These are phyloP conservation scores for Hypoxylon rickii DNA, from an alignment of 495 filamentous ascomycete species.

Conservation along the genomic window DNA sequence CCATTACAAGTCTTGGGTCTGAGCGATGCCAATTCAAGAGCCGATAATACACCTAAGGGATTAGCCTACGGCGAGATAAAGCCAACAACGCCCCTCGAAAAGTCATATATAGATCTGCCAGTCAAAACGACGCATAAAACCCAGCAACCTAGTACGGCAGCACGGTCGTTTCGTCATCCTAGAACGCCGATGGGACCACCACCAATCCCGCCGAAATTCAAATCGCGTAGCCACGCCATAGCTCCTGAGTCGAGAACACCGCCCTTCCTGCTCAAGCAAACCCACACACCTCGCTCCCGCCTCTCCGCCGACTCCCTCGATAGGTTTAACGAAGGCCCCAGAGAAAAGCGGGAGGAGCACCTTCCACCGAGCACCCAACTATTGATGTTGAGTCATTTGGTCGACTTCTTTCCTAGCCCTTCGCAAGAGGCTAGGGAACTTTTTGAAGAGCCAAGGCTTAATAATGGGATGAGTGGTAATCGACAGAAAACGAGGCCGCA, in stretches of 20 bases:
- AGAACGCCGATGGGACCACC: slow-evolving; percentile 30
- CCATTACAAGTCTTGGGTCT: slow-evolving; percentile 4
- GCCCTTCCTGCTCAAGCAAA: slow-evolving; percentile 23
- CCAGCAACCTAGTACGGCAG: neutral
- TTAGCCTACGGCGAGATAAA: neutral
- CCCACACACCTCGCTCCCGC: slow-evolving; percentile 4
- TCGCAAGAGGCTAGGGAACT: slow-evolving; percentile 53
- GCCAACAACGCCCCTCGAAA: neutral
- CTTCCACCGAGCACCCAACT: slow-evolving; percentile 48
- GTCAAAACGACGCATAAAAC: neutral
- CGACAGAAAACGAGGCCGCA: neutral
- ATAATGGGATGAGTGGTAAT: neutral
- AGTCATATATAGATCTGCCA: neutral
- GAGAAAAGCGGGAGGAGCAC: neutral
- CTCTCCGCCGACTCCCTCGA: neutral
- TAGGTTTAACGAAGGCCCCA: neutral
- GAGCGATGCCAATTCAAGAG: slow-evolving; percentile 4
- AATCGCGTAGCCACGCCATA: slow-evolving; percentile 8
- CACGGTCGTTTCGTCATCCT: slow-evolving; percentile 20
- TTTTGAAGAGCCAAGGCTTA: slow-evolving; percentile 36
- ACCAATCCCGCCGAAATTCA: slow-evolving; percentile 29
- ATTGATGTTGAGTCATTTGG: slow-evolving; percentile 50
- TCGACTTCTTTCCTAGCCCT: slow-evolving; percentile 54
- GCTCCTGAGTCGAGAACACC: slow-evolving; percentile 11
- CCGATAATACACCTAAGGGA: neutral